Base-by-base conservation (phyloP, 2,329 filamentous ascomycete species). In the Scytalidium sp. region DNA sequence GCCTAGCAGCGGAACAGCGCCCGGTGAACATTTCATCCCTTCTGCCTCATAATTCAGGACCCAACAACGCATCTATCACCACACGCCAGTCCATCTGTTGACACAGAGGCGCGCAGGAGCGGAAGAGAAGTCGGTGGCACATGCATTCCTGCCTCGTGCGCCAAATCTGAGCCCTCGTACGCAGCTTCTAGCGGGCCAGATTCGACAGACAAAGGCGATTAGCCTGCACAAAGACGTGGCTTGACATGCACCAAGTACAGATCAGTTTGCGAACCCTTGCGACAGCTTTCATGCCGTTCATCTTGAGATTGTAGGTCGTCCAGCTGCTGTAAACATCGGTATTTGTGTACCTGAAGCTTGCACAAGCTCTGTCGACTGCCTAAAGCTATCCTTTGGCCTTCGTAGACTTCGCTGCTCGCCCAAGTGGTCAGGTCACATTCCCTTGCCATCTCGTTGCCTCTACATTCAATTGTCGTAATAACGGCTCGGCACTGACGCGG, bases 241-340 rank as follows among this genome's bases (percentile, higher is more conserved):
- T 36, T 36, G 32, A 36, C 32, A 36, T 36, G 32, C 32, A 36
- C 32, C 32, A 36, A 36, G 32, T 36, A 36, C 32, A 36, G 17
- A 10, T 10, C 32, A 15, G 32, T n/a, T 36, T 36, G 32, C 32
- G 17, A 36, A 36, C 32, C 32, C 32, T 36, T 36, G 32, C 62
- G 56, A 59, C 56, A 62, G 60, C 60, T 61, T 56, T 50, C 22
- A 55, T 46, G 46, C 55, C 57, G 60, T 59, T 60, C 56, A 58
- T 60, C 53, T 59, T 58, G 55, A 62, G 54, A 63, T 62, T 58
- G 62, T 64, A 65, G 55, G 62, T 65, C 56, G 53, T 60, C 53
- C 58, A 55, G 51, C 55, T 57, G 60, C 58, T 60, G 60, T 61
- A 62, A 56, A 59, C 50, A 50, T 54, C 56, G 49, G 46, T 42